Evolutionary conservation across 2,329 filamentous ascomycete species (phyloP), one percentile per base, ranked within the genome.

Genomic region (Cladobotryum mycophilum): DNA sequence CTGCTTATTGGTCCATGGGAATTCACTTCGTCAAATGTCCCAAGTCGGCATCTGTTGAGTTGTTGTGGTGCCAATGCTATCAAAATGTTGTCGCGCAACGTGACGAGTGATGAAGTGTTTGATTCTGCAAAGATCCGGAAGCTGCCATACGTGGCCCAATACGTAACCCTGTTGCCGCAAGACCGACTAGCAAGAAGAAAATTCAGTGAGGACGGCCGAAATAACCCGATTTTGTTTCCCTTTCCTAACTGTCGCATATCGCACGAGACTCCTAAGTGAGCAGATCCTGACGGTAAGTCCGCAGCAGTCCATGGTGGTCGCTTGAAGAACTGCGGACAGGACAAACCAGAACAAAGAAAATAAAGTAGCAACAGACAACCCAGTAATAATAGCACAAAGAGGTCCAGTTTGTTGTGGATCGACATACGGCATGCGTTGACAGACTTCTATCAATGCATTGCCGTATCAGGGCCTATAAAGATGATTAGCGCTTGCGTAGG

Each of bases 51-150:
- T 61, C 57, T 67, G 64, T 56, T 63, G 65, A 58, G 46, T 56
- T 56, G 64, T 53, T 61, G 64, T 60, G 63, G 60, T 67, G 62
- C 60, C 59, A 67, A 63, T 62, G 61, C 61, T 67, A 67, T 64
- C 61, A 69, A 64, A 59, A 60, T 65, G 62, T 60, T 56, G 66
- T 64, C 64, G 67, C 63, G 60, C 62, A 63, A 66, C 58, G 62
- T 59, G 61, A 65, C 64, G 61, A 64, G 59, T 66, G 67, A 68
- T 63, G 64, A 66, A 67, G 62, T 64, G 61, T 65, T 66, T 69
- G 61, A 68, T 64, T 70, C 55, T 69, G 67, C 60, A 64, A 62
- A 59, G 62, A 64, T 67, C 64, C 65, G 66, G 64, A 67, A 65
- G 66, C 61, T 69, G 67, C 61, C 64, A 69, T 63, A 67, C 58